Evolutionary conservation across 306 rosid genomes (phyloP).

Genomic region (Vigna mungo): DNA sequence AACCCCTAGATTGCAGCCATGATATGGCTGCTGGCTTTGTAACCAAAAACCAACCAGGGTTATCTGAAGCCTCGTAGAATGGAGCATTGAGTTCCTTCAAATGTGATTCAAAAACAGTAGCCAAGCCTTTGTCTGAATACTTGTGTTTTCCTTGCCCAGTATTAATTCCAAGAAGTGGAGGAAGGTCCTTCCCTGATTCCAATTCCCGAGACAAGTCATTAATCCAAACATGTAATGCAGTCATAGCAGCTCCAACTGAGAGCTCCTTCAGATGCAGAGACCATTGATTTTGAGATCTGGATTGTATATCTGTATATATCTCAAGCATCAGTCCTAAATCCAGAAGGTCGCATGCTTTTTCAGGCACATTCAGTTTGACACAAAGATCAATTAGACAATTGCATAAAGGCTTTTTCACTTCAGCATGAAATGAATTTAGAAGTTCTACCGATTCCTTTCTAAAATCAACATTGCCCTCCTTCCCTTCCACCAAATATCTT

Average conservation of each 20-base stretch:
- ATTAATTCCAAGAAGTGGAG: constrained; percentile 79
- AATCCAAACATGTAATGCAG: constrained; percentile 85
- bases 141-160: constrained; percentile 82
- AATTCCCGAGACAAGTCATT: constrained; percentile 69
- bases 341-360: constrained; percentile 72
- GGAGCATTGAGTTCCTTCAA: constrained; percentile 82
- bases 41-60: constrained; percentile 87
- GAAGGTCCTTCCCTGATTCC: constrained; percentile 77
- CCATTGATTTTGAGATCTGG: constrained; percentile 78
- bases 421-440: constrained; percentile 54
- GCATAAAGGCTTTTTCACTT: constrained; percentile 77
- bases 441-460: constrained; percentile 67
- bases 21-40: constrained; percentile 69
- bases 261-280: constrained; percentile 83
- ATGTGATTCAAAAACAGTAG: constrained; percentile 69
- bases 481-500: constrained; percentile 61
- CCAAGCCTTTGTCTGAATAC: constrained; percentile 73
- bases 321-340: constrained; percentile 65
- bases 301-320: constrained; percentile 73
- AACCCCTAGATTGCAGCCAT: constrained; percentile 76
- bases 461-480: constrained; percentile 53
- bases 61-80: constrained; percentile 62
- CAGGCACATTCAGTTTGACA: constrained; percentile 61
- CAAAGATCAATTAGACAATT: constrained; percentile 87
- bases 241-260: constrained; percentile 85